Evolutionary conservation across 495 filamentous ascomycete species (phyloP).

Genomic region (Trichoderma erinaceum): DNA sequence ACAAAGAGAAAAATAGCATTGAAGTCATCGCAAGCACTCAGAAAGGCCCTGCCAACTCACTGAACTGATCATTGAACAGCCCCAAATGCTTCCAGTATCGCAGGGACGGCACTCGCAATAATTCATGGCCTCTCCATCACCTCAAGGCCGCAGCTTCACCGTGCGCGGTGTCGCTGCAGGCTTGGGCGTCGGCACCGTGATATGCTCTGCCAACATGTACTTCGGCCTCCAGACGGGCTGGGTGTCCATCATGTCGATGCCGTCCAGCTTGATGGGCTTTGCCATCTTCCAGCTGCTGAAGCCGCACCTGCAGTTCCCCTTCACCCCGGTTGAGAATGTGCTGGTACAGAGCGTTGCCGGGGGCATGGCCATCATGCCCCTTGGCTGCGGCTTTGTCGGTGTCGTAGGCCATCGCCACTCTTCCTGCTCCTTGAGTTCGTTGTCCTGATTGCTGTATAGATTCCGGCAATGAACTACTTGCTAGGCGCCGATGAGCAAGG

Average conservation of each 20-base stretch:
- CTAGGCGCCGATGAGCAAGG: constrained; percentile 70
- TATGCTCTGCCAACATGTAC: constrained; percentile 95
- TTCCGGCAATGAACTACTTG: constrained; percentile 86
- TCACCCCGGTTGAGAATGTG: constrained; percentile 94
- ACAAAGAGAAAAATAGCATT: too few relatives aligned
- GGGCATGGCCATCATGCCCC: constrained; percentile 91
- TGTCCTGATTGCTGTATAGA: constrained; percentile 28
- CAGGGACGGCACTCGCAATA: neutral
- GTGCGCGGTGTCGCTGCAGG: constrained; percentile 73
- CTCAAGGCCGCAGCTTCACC: constrained; percentile 65
- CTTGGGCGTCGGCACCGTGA: constrained; percentile 75
- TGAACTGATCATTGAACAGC: neutral
- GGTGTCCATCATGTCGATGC: constrained; percentile 70
- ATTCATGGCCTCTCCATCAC: constrained; percentile 8
- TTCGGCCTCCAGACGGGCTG: constrained; percentile 97
- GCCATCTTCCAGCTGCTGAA: constrained; percentile 82
- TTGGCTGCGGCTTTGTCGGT: constrained; percentile 93
- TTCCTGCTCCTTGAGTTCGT: neutral
- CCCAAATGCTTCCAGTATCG: neutral
- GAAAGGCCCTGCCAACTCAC: neutral
- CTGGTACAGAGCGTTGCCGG: constrained; percentile 95
- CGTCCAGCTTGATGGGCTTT: constrained; percentile 90
- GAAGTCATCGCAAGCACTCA: too few relatives aligned
- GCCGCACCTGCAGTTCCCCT: constrained; percentile 65
- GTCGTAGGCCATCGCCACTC: constrained; percentile 31